These are phyloP conservation scores for Neolentinus lepideus DNA, from an alignment of 1,284 basidiomycete species.

Conservation along the genomic window DNA sequence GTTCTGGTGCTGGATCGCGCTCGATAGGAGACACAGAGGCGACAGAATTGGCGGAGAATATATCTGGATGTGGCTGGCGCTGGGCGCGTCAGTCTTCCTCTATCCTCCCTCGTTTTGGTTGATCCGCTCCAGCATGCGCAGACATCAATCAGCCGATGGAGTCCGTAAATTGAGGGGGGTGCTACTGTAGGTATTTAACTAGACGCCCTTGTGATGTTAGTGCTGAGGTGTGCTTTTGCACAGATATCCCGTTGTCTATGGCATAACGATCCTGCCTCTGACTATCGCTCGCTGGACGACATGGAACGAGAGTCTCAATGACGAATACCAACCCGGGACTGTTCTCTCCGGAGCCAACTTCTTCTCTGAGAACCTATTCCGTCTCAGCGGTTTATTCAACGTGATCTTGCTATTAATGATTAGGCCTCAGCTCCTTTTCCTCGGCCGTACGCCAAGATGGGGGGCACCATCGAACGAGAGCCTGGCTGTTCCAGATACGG, in stretches of 20 bases:
- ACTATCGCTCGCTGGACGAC: not conserved
- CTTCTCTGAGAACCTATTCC: not conserved
- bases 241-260: not conserved
- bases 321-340: not conserved
- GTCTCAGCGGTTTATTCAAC: not conserved
- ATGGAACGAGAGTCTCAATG: not conserved
- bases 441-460: not conserved
- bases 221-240: not conserved
- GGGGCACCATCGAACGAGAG: not conserved
- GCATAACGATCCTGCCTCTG: not conserved
- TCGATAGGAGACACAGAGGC: not conserved
- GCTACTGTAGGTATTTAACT: not conserved
- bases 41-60: conserved; percentile 8
- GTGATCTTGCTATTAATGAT: not conserved
- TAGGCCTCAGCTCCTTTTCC: not conserved
- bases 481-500: not conserved
- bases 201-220: not conserved
- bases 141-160: not conserved
- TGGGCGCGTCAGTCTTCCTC: conserved; percentile 5
- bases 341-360: not conserved
- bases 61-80: conserved; percentile 9
- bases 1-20: conserved; percentile 10
- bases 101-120: conserved; percentile 6
- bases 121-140: conserved; percentile 13
- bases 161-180: not conserved